Base-by-base conservation (phyloP, 202 grass and related monocot species). In the Cymbopogon flexuosus region DNA sequence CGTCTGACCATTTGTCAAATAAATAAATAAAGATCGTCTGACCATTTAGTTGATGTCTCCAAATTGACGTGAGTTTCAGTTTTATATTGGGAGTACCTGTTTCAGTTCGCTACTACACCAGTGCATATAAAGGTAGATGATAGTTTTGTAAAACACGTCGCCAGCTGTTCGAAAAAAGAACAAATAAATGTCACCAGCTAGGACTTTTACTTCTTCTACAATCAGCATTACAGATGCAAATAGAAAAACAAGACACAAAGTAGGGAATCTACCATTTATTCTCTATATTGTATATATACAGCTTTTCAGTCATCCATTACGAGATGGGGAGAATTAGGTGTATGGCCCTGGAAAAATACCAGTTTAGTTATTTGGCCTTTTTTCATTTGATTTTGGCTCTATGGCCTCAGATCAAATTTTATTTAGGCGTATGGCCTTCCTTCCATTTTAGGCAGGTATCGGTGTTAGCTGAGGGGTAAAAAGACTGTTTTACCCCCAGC, bases 211-310 rank as follows among this genome's bases (percentile, higher is more conserved):
- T 0, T 52, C 16, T 52, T 0, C 16, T 1, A 51, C 1, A 6
- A 8, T 56, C 12, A 29, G 3, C 60, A 13, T 1, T 13, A 3
- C 1, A 52, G 18, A 19, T n/a, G 2, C 5, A 52, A 18, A 51
- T 52, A 52, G 49, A 52, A 19, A 52, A 52, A 52, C 49, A 52
- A n/a, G 2, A n/a, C 6, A 52, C 0, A 19, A 19, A 19, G 2
- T 1, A n/a, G 49, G 18, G 49, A n/a, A 52, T 7, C 0, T 52
- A 19, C 6, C 15, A 5, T 18, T 51, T 51, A 18, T 49, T 5
- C 4, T 47, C 45, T 16, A 47, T 47, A 45, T 68, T 84, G n/a
- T 27, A 23, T 66, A 49, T 66, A 78, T 52, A 54, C 22, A 82
- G 5, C 49, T 78, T 49, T 65, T 79, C 37, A 12, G n/a, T 12